phyloP scores from a whole-genome alignment of 306 rosid species.

The cucumber (Cucumis sativus) region Cucumber_9930_V3 NC_026657.2:4716001-4716500 shows the following conservation, averaged over 20 bases:
- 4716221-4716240: slow-evolving; percentile 31
- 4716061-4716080: background rate
- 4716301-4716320: background rate
- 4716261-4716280: slow-evolving; percentile 66
- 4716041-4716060: background rate
- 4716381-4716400: background rate
- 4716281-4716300: slow-evolving; percentile 12
- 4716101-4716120: background rate
- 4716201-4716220: background rate
- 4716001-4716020: background rate
- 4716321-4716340: background rate
- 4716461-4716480: slow-evolving; percentile 49
- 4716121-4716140: background rate
- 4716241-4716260: slow-evolving; percentile 62
- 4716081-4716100: background rate
- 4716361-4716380: background rate
- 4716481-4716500: slow-evolving; percentile 96
- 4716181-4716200: background rate
- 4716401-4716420: background rate
- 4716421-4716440: slow-evolving; percentile 7
- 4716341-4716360: background rate
- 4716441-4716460: slow-evolving; percentile 12
- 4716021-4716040: background rate
- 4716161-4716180: background rate
- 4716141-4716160: background rate